phyloP scores from a whole-genome alignment of 805 yeast genomes.

The Candida cerambycidarum region DNA sequence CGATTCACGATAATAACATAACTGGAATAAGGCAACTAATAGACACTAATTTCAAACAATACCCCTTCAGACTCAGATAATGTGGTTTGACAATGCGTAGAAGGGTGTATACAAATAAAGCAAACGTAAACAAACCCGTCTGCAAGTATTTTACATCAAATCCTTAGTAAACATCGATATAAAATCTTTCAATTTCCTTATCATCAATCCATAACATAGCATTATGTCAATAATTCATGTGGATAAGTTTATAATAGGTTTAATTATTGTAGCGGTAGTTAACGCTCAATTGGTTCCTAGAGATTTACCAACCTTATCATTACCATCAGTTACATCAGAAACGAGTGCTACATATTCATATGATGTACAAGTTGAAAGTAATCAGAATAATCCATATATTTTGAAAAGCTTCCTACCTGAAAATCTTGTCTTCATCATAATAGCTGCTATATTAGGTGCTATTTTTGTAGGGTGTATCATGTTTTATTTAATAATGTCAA shows the following conservation, averaged over 20 bases:
- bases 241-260: not conserved
- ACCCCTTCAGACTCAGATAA: not conserved
- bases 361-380: slow-evolving; percentile 12
- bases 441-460: slow-evolving; percentile 35
- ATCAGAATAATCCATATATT: slow-evolving; percentile 31
- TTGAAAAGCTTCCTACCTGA: slow-evolving; percentile 22
- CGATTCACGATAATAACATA: slow-evolving; percentile 9
- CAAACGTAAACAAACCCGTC: slow-evolving; percentile 3
- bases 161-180: not conserved
- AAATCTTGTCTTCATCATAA: slow-evolving; percentile 44
- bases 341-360: slow-evolving; percentile 11
- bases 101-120: slow-evolving; percentile 1
- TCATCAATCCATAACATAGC: not conserved
- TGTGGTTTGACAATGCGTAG: not conserved
- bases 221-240: not conserved
- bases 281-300: not conserved
- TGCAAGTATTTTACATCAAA: not conserved
- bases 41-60: not conserved
- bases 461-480: slow-evolving; percentile 18
- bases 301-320: slow-evolving; percentile 14
- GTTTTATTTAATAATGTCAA: slow-evolving; percentile 22
- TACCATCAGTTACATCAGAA: slow-evolving; percentile 8
- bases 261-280: not conserved
- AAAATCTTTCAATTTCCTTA: not conserved
- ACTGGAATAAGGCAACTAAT: slow-evolving; percentile 2